These are phyloP conservation scores for Eucalyptus albens DNA, from an alignment of 345 rosid species.

Conservation along the genomic window DNA sequence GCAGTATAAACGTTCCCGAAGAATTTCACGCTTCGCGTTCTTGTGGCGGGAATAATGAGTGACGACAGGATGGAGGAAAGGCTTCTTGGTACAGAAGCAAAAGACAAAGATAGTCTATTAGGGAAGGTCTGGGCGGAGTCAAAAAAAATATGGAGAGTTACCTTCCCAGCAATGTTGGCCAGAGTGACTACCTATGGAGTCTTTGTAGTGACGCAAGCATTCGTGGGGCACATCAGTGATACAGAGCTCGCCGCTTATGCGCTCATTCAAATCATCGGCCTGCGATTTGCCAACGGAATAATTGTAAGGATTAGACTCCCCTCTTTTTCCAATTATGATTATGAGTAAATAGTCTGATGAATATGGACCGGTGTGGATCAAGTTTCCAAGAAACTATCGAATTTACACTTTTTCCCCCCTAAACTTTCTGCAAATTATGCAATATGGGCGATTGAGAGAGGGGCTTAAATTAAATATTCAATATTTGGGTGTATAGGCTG, in stretches of 20 bases:
- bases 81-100: slow-evolving; percentile 4
- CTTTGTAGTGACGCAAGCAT: slow-evolving; percentile 39
- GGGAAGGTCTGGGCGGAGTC: slow-evolving; percentile 14
- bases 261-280: slow-evolving; percentile 23
- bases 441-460: not conserved
- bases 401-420: not conserved
- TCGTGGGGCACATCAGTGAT: slow-evolving; percentile 28
- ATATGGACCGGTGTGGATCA: not conserved
- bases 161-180: slow-evolving; percentile 36
- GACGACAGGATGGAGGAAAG: slow-evolving; percentile 2
- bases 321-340: not conserved
- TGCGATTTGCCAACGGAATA: slow-evolving; percentile 31
- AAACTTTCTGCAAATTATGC: not conserved
- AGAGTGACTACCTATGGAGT: slow-evolving; percentile 33
- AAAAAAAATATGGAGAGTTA: slow-evolving; percentile 32
- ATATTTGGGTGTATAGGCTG: not conserved
- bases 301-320: not conserved
- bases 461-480: not conserved
- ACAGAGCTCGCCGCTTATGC: slow-evolving; percentile 35
- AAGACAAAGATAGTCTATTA: not conserved
- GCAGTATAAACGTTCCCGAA: not conserved
- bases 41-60: not conserved
- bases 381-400: not conserved
- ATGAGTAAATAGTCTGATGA: not conserved
- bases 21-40: not conserved